phyloP scores from a whole-genome alignment of 129 eudicot genomes.

The Glebionis coronaria region DNA sequence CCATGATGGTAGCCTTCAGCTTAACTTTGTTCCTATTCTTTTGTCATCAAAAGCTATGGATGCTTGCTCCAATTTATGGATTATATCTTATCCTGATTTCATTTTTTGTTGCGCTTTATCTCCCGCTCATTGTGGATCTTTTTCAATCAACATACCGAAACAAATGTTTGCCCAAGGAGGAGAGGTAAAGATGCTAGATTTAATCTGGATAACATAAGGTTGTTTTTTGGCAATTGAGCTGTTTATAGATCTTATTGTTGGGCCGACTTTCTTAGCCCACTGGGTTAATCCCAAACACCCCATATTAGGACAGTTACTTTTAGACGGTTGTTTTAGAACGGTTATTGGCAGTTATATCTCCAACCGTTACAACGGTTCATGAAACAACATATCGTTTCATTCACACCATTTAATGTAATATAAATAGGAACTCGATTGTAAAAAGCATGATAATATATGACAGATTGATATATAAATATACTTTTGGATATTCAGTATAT shows the following conservation, averaged over 20 bases:
- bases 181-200: background rate
- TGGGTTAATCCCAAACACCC: too few relatives aligned
- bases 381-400: too few relatives aligned
- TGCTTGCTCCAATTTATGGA: constrained; percentile 19
- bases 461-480: too few relatives aligned
- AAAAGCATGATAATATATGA: too few relatives aligned
- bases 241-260: background rate
- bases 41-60: constrained; percentile 21
- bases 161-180: constrained; percentile 10
- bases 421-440: too few relatives aligned
- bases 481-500: too few relatives aligned
- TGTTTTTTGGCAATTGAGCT: background rate
- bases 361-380: too few relatives aligned
- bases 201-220: background rate
- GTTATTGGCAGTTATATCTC: too few relatives aligned
- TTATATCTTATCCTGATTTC: constrained; percentile 17
- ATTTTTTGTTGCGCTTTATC: constrained; percentile 18
- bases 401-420: too few relatives aligned
- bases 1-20: constrained; percentile 38
- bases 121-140: constrained; percentile 29
- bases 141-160: background rate
- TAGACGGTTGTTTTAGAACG: too few relatives aligned
- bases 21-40: constrained; percentile 29
- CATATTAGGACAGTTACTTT: too few relatives aligned
- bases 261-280: too few relatives aligned